Evolutionary conservation across 306 rosid genomes (phyloP), one percentile per base, ranked within the genome.

Genomic region (Hippophae rhamnoides): DNA sequence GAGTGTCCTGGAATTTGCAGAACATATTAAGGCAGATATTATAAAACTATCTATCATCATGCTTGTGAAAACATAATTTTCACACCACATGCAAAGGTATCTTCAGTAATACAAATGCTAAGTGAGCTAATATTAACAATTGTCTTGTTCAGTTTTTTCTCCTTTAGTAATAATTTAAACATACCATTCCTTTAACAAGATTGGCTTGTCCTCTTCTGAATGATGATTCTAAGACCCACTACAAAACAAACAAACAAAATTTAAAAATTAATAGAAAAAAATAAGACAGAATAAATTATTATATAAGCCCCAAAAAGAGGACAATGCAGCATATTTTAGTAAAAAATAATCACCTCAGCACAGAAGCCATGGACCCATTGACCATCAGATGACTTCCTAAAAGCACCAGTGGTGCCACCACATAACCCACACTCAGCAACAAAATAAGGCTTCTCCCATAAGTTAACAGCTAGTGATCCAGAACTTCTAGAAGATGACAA

Each of bases 311-410:
- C 10, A 57, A 45, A 14, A 57, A 25, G 68, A 31, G 64, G 18
- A 25, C 52, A 47, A 13, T 47, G 10, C 52, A 41, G 23, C 23
- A 18, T 18, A 18, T 18, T 18, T 26, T 56, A 49, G 62, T 10
- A 25, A 67, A 59, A 54, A 56, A 10, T 27, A 52, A 44, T 66
- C 74, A 93, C 99, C 95, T 93, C 97, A 2, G 99, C 97, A 72
- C 99, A 93, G 68, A 88, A 86, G 56, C 97, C 99, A 80, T 93
- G 99, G 61, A 88, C 85, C 99, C 99, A 93, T 68, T 86, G 94
- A 60, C 97, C 95, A 82, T 82, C 82, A 61, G 90, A 80, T 46
- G 87, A 76, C 72, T 84, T 93, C 82, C 99, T 82, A 73, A 86
- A 89, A 72, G 99, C 97, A 78, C 97, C 99, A 62, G 85, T 70